Evolutionary conservation across 345 rosid genomes (phyloP).

Genomic region (Firmiana major): DNA sequence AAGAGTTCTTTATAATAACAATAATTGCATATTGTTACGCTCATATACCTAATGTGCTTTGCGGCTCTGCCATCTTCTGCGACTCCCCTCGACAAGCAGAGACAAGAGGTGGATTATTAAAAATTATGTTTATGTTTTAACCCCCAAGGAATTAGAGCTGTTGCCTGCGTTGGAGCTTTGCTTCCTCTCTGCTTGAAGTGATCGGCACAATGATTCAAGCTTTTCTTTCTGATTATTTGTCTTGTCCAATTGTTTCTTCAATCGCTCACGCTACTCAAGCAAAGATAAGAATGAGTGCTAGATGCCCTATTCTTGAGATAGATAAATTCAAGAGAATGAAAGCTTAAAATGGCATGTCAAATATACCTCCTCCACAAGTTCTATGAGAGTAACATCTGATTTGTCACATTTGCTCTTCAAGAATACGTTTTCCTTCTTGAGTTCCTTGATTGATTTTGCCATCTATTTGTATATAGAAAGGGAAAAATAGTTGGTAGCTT

Average conservation of each 20-base stretch:
- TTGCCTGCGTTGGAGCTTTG: slow-evolving; percentile 35
- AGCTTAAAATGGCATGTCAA: slow-evolving; percentile 2
- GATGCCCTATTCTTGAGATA: not conserved
- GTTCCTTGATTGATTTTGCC: slow-evolving; percentile 87
- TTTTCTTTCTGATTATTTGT: slow-evolving; percentile 88
- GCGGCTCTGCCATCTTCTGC: not conserved
- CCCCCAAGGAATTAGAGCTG: slow-evolving; percentile 24
- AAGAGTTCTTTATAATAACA: too few species aligned
- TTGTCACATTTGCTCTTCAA: slow-evolving; percentile 85
- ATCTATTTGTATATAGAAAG: slow-evolving; percentile 32
- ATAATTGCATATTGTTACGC: not conserved
- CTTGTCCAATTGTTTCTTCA: slow-evolving; percentile 80
- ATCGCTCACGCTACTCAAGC: slow-evolving; percentile 56
- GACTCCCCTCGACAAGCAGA: not conserved
- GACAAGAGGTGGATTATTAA: not conserved
- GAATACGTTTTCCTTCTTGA: slow-evolving; percentile 79
- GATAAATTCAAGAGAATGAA: not conserved
- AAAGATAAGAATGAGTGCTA: slow-evolving; percentile 5
- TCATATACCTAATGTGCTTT: not conserved
- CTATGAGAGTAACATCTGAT: slow-evolving; percentile 67
- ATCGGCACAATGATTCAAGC: slow-evolving; percentile 83
- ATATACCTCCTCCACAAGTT: slow-evolving; percentile 87
- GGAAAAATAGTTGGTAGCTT: not conserved
- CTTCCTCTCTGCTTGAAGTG: slow-evolving; percentile 91
- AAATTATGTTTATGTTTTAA: slow-evolving; percentile 8